A percentile compares a stretch with the other conserved stretches of the same genome.
Evolutionary conservation across 75 land plant genomes (phyloP).

Genomic region (Pinus taeda): DNA sequence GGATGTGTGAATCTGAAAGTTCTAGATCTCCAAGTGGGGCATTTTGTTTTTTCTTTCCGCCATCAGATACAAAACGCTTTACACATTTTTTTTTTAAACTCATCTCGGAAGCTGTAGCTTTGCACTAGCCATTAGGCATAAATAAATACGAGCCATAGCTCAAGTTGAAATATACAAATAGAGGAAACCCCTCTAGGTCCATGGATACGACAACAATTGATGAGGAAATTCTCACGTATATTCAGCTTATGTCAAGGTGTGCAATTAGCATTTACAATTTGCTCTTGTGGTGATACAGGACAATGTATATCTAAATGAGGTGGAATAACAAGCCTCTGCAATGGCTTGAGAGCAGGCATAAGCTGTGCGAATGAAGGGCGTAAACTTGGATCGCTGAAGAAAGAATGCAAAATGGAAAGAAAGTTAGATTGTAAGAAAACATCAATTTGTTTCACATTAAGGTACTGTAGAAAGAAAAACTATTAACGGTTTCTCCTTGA

Average conservation of each 20-base stretch:
- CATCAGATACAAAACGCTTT: neutral
- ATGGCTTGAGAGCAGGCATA: slow-evolving; percentile 58
- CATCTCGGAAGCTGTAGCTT: neutral
- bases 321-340: slow-evolving; percentile 67
- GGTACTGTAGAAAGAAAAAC: too few relatives aligned
- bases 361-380: slow-evolving; percentile 91
- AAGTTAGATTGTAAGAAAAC: too few relatives aligned
- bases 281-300: neutral
- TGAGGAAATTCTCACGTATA: neutral
- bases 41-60: neutral
- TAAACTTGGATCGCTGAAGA: slow-evolving; percentile 72
- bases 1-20: neutral
- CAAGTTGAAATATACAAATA: neutral
- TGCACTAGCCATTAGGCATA: neutral
- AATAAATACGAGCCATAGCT: too few relatives aligned
- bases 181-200: slow-evolving; percentile 2
- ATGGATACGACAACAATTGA: neutral
- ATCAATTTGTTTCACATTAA: too few relatives aligned
- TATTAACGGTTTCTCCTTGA: too few relatives aligned
- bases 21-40: neutral
- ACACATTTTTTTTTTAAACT: neutral
- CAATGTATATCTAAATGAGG: slow-evolving; percentile 9
- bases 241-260: neutral
- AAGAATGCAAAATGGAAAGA: too few relatives aligned
- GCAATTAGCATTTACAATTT: slow-evolving; percentile 1